phyloP scores from a whole-genome alignment of 2,329 filamentous ascomycete species.

The Dothideomycetes sp. region DNA sequence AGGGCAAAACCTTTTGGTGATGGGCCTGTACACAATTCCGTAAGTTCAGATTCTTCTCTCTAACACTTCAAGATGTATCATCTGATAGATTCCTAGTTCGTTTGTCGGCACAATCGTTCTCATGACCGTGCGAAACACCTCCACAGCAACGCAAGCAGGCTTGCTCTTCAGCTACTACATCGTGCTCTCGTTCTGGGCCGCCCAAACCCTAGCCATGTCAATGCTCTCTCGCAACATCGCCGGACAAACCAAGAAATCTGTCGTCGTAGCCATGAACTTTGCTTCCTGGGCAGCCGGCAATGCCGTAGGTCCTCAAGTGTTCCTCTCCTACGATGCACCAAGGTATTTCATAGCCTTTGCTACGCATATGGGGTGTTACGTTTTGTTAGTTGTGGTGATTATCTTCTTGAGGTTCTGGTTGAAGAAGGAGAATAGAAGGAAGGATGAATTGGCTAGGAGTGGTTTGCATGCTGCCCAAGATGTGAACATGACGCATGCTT shows the following conservation, averaged over 20 bases:
- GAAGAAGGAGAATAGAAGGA: slow-evolving; percentile 32
- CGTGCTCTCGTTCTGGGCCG: slow-evolving; percentile 68
- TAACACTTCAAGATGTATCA: background rate
- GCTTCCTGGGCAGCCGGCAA: slow-evolving; percentile 57
- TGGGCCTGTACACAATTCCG: slow-evolving; percentile 58
- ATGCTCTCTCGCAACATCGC: slow-evolving; percentile 62
- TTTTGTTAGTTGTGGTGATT: slow-evolving; percentile 26
- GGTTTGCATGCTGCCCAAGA: slow-evolving; percentile 18
- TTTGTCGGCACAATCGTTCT: slow-evolving; percentile 64
- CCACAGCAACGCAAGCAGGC: slow-evolving; percentile 51
- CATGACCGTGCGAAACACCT: slow-evolving; percentile 56
- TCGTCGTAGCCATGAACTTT: slow-evolving; percentile 61
- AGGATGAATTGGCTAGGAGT: slow-evolving; percentile 25
- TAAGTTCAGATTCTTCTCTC: slow-evolving; percentile 30
- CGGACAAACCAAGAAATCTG: slow-evolving; percentile 64
- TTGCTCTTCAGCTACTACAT: slow-evolving; percentile 68
- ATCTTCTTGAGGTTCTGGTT: slow-evolving; percentile 33
- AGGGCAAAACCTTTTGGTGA: slow-evolving; percentile 58
- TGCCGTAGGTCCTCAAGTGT: slow-evolving; percentile 57
- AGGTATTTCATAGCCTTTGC: slow-evolving; percentile 62
- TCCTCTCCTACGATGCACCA: slow-evolving; percentile 51
- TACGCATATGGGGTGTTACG: slow-evolving; percentile 61
- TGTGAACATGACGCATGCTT: slow-evolving; percentile 21
- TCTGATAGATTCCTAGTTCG: slow-evolving; percentile 43
- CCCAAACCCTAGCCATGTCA: slow-evolving; percentile 36